Base-by-base conservation (phyloP, 495 filamentous ascomycete species). In the Thozetella sp. region DNA sequence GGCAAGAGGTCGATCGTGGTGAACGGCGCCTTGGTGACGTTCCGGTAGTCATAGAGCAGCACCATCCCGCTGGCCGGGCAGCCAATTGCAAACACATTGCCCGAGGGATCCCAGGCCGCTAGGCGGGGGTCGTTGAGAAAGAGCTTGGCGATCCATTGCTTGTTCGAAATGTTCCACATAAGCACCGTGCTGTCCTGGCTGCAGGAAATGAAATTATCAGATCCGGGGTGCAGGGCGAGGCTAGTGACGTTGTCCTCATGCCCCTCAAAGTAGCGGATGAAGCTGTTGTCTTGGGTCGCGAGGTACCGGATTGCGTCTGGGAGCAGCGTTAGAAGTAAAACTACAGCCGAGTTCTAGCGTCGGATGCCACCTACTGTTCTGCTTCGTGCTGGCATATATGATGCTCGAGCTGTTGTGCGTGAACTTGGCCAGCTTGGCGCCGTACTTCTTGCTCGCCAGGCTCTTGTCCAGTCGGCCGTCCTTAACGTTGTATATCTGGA, bases 321-420 rank as follows among this genome's bases (percentile, higher is more conserved):
- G 4, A 34, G 26, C 17, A 26, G 25, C 55, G 51, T 71, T 22
- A 71, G 66, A 46, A 55, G 55, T 53, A 34, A 40, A 48, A 51
- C 19, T 43, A 48, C 15, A 52, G 22, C 17, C 48, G 25, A 48
- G 50, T 30, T 3, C 20, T 19, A 3, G 34, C n/a, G 25, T 45
- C 20, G 22, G 30, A 51, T 51, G 22, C 19, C 11, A 22, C 72
- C 22, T 77, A 89, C 86, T 88, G 66, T 99, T 96, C 46, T 93
- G 86, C 65, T 97, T 97, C 2, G 95, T 98, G 69, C 91, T 95
- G 40, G 96, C 92, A 68, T 99, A 97, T 26, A 98, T 89, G 59
- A 99, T 89, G 72, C 89, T 90, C 11, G 88, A 89, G 56, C 88
- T 85, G 61, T 93, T 88, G 63, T 97, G 95, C 1, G 93, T 96